Evolutionary conservation across 352 stramenopile species (phyloP).

Genomic region (Phytophthora multivora): DNA sequence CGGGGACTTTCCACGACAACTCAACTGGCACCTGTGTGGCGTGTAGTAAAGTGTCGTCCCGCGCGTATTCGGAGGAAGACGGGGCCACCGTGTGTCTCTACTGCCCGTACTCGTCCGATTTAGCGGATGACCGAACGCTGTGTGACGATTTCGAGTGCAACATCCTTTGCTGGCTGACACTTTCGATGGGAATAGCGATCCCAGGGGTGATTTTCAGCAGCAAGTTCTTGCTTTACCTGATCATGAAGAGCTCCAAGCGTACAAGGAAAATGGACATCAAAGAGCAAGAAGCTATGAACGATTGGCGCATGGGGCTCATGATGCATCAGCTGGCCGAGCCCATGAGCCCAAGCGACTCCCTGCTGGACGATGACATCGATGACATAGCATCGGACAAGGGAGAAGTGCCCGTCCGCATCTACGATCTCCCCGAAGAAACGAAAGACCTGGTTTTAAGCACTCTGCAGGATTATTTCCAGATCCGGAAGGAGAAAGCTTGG

Average conservation of each 20-base stretch:
- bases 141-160: constrained; percentile 64
- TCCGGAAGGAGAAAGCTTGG: constrained; percentile 53
- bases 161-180: constrained; percentile 65
- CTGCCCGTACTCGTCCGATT: constrained; percentile 67
- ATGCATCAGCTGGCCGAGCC: constrained; percentile 55
- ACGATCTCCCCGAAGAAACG: constrained; percentile 59
- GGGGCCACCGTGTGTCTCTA: constrained; percentile 58
- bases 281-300: constrained; percentile 69
- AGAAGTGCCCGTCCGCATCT: constrained; percentile 51
- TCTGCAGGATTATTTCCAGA: constrained; percentile 65
- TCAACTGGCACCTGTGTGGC: constrained; percentile 40
- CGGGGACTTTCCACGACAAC: constrained; percentile 64
- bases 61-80: constrained; percentile 59
- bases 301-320: constrained; percentile 71
- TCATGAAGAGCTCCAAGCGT: constrained; percentile 46
- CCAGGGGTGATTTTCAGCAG: constrained; percentile 55
- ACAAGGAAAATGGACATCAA: constrained; percentile 50
- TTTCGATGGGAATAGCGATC: constrained; percentile 53
- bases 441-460: constrained; percentile 64
- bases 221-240: constrained; percentile 54
- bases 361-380: constrained; percentile 35
- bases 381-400: constrained; percentile 28
- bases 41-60: constrained; percentile 49
- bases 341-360: constrained; percentile 30
- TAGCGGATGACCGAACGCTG: constrained; percentile 35